A percentile compares a stretch with the other conserved stretches of the same genome.
Conservation (phyloP, 441 rosid species). For the Erodium trifolium region DNA sequence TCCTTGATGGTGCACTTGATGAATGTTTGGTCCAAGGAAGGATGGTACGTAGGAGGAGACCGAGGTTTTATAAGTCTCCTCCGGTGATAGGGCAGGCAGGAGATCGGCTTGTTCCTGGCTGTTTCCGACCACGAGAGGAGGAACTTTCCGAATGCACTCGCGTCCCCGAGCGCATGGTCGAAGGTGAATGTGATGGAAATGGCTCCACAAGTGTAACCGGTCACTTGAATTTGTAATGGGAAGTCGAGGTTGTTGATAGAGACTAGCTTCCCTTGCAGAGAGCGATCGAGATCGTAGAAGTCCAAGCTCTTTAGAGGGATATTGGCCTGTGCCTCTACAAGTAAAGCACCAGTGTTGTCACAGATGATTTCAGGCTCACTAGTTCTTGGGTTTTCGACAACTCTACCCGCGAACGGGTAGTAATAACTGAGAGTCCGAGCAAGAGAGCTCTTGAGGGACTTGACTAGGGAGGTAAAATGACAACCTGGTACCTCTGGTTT, state of each 20-base stretch:
- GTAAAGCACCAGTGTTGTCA: conserved; percentile 54
- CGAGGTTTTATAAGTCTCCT: conserved; percentile 48
- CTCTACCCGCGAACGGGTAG: conserved; percentile 70
- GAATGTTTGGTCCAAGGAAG: conserved; percentile 43
- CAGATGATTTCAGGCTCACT: conserved; percentile 59
- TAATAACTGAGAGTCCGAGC: conserved; percentile 41
- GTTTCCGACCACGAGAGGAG: conserved; percentile 60
- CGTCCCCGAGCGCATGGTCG: conserved; percentile 83
- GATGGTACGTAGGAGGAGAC: conserved; percentile 44
- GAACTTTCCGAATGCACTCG: conserved; percentile 55
- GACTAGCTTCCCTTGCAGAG: conserved; percentile 48
- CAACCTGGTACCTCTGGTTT: conserved; percentile 17
- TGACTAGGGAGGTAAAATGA: conserved; percentile 24
- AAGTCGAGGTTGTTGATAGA: conserved; percentile 31
- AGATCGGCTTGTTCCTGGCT: conserved; percentile 41
- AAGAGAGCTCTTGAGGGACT: conserved; percentile 45
- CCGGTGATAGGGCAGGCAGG: conserved; percentile 56
- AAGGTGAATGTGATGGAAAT: conserved; percentile 61
- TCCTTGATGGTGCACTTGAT: conserved; percentile 58
- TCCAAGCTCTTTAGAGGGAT: conserved; percentile 39
- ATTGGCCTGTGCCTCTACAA: conserved; percentile 47
- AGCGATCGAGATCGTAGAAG: conserved; percentile 41
- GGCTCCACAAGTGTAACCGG: conserved; percentile 53
- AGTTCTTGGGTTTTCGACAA: conserved; percentile 34
- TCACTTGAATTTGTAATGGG: conserved; percentile 54